Evolutionary conservation across 306 rosid genomes (phyloP).

Genomic region (Cucurbita moschata): DNA sequence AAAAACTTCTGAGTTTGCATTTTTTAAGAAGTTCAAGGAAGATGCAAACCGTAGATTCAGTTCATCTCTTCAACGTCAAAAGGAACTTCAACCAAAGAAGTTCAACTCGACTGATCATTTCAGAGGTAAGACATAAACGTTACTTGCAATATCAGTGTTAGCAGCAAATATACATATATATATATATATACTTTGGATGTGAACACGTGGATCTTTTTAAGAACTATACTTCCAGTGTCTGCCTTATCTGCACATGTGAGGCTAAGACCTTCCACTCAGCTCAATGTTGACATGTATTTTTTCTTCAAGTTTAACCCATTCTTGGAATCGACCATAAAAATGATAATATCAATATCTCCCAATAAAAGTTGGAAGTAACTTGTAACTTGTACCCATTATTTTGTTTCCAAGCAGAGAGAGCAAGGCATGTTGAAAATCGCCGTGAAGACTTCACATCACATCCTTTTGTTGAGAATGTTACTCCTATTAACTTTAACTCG

Average conservation of each 20-base stretch:
- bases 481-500: constrained; percentile 17
- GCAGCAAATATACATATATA: too few relatives aligned
- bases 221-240: neutral
- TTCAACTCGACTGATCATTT: constrained; percentile 16
- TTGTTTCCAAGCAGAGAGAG: constrained; percentile 27
- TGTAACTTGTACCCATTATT: neutral
- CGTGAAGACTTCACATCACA: constrained; percentile 14
- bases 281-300: neutral
- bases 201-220: neutral
- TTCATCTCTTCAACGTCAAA: constrained; percentile 15
- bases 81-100: constrained; percentile 12
- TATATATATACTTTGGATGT: neutral
- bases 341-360: neutral
- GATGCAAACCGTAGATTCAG: constrained; percentile 20
- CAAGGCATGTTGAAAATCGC: constrained; percentile 3
- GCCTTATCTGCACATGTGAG: neutral
- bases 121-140: constrained; percentile 23
- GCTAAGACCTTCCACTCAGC: neutral
- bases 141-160: neutral
- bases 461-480: constrained; percentile 11
- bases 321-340: neutral
- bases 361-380: neutral
- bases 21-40: constrained; percentile 62
- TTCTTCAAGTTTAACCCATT: neutral
- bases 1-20: constrained; percentile 77